Evolutionary conservation across 2,329 filamentous ascomycete species (phyloP).

Genomic region (Ophiocordyceps camponoti-floridani): DNA sequence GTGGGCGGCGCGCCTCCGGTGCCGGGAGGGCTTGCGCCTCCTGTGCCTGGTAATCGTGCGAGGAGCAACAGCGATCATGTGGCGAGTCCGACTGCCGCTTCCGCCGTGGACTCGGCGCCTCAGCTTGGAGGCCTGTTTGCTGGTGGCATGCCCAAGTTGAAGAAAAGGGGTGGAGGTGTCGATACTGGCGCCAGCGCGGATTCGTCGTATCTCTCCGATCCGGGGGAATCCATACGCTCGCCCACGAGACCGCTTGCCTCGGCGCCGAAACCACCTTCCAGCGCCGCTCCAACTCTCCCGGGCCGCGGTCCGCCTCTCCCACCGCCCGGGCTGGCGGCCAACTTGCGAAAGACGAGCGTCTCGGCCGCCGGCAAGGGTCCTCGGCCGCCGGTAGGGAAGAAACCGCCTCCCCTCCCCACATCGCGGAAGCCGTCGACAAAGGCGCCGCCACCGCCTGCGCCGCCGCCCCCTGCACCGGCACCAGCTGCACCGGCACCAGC

Average conservation of each 20-base stretch:
- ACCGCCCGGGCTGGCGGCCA: constrained; percentile 24
- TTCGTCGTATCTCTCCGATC: constrained; percentile 64
- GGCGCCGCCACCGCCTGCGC: constrained; percentile 13
- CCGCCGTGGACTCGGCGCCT: constrained; percentile 42
- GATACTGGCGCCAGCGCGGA: constrained; percentile 43
- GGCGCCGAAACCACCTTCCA: constrained; percentile 41
- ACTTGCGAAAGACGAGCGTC: constrained; percentile 40
- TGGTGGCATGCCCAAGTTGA: constrained; percentile 87
- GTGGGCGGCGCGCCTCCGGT: constrained; percentile 66
- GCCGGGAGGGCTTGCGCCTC: constrained; percentile 51
- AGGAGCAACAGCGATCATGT: constrained; percentile 72
- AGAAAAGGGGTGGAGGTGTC: constrained; percentile 67
- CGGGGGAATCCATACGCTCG: constrained; percentile 26
- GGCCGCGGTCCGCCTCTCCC: constrained; percentile 21
- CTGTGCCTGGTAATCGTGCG: constrained; percentile 49
- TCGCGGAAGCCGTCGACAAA: constrained; percentile 36
- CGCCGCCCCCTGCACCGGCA: constrained; percentile 16
- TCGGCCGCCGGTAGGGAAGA: constrained; percentile 64
- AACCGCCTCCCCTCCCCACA: constrained; percentile 44
- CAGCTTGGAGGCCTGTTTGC: constrained; percentile 81
- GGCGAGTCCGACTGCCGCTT: constrained; percentile 22
- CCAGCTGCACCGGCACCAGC: constrained; percentile 23
- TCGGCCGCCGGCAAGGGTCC: constrained; percentile 24
- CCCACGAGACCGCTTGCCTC: constrained; percentile 23
- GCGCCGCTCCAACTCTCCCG: constrained; percentile 40